Conservation (phyloP, 495 filamentous ascomycete species). For the Elaphomyces granulatus region DNA sequence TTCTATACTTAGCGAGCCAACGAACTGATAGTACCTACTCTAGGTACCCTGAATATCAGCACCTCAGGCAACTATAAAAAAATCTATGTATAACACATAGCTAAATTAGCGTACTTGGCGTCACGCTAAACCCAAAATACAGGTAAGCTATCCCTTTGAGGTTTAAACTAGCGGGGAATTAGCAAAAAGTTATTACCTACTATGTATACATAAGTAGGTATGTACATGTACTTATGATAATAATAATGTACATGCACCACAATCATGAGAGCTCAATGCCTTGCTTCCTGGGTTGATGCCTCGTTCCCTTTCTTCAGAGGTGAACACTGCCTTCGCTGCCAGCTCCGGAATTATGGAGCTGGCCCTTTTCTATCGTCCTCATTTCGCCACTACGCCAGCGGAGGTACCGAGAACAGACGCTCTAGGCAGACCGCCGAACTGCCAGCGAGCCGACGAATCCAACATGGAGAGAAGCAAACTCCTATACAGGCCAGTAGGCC, state of each 20-base stretch:
- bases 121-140: too few relatives aligned
- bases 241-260: constrained; percentile 4
- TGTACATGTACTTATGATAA: too few relatives aligned
- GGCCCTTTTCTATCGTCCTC: constrained; percentile 13
- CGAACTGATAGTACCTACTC: too few relatives aligned
- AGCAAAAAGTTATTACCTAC: too few relatives aligned
- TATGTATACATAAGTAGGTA: too few relatives aligned
- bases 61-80: too few relatives aligned
- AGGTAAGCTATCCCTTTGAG: too few relatives aligned
- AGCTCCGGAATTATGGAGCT: constrained; percentile 20
- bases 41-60: too few relatives aligned
- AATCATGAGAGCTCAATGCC: constrained; percentile 24
- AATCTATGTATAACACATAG: too few relatives aligned
- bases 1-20: too few relatives aligned
- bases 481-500: constrained; percentile 10
- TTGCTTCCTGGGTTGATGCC: constrained; percentile 11
- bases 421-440: constrained; percentile 1
- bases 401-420: constrained; percentile 8
- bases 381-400: constrained; percentile 22
- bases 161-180: too few relatives aligned
- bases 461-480: constrained; percentile 9
- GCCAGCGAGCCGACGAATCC: constrained; percentile 6
- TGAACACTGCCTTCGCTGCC: constrained; percentile 27
- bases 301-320: constrained; percentile 15
- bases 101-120: too few relatives aligned